These are phyloP conservation scores for Schizothecium vesticola DNA, from an alignment of 495 filamentous ascomycete species.

Conservation along the genomic window DNA sequence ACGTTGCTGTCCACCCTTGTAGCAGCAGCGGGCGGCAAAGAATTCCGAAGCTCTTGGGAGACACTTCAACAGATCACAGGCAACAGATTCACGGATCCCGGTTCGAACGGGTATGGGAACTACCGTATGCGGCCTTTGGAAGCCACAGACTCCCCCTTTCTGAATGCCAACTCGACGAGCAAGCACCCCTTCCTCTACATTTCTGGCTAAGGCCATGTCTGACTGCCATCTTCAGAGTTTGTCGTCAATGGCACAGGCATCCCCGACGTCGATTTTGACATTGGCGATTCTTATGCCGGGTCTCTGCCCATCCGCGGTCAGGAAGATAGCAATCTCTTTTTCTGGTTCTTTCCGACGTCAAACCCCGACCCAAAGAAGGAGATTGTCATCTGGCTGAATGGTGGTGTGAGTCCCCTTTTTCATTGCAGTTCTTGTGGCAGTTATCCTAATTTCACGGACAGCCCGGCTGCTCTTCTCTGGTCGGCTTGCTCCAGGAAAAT, in stretches of 20 bases:
- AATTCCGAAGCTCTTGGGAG: not conserved
- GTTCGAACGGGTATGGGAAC: not conserved
- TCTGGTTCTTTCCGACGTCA: slow-evolving; percentile 69
- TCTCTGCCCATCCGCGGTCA: slow-evolving; percentile 57
- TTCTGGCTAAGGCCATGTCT: not conserved
- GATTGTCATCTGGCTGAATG: slow-evolving; percentile 70
- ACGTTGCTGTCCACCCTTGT: not conserved
- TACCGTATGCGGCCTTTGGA: not conserved
- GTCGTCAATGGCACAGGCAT: slow-evolving; percentile 61
- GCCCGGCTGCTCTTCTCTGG: slow-evolving; percentile 63
- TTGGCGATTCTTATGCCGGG: slow-evolving; percentile 72
- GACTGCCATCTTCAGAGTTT: slow-evolving; percentile 41
- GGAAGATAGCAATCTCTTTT: slow-evolving; percentile 57
- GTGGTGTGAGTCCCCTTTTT: slow-evolving; percentile 42
- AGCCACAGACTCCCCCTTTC: slow-evolving; percentile 23
- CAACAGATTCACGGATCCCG: not conserved
- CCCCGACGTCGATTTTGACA: slow-evolving; percentile 68
- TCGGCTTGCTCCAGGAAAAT: slow-evolving; percentile 69
- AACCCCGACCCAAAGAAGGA: slow-evolving; percentile 56
- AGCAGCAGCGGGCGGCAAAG: not conserved
- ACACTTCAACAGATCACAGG: not conserved
- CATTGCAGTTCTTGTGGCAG: not conserved
- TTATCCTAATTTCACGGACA: slow-evolving; percentile 13
- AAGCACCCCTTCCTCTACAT: not conserved
- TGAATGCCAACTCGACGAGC: slow-evolving; percentile 36